Evolutionary conservation across 352 stramenopile genomes (phyloP).

Genomic region (Phytophthora macrochlamydospora): DNA sequence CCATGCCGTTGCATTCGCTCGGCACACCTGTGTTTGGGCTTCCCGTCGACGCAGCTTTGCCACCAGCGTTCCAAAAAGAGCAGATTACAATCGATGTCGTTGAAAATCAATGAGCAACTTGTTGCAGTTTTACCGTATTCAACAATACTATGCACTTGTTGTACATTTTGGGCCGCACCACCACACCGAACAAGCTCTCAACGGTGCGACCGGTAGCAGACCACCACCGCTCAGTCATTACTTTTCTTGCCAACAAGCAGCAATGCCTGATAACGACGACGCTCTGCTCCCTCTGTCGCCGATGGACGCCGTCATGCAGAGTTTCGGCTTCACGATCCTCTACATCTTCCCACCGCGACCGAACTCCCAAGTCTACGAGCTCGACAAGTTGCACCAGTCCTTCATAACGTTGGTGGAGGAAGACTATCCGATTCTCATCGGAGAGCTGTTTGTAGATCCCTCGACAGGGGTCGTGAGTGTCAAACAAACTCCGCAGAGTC

Average conservation of each 20-base stretch:
- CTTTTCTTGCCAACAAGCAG: neutral
- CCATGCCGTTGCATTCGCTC: too few species aligned
- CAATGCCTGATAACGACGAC: neutral
- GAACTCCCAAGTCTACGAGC: slow-evolving; percentile 28
- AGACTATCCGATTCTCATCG: slow-evolving; percentile 51
- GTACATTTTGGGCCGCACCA: neutral
- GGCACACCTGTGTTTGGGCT: too few species aligned
- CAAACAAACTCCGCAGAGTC: slow-evolving; percentile 17
- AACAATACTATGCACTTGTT: neutral
- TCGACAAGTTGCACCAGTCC: slow-evolving; percentile 30
- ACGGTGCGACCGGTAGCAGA: neutral
- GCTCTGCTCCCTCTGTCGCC: slow-evolving; percentile 38
- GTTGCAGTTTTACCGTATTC: neutral
- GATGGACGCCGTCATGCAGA: slow-evolving; percentile 54
- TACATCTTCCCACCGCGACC: slow-evolving; percentile 45
- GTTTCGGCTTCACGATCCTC: slow-evolving; percentile 45
- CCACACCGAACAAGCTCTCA: neutral
- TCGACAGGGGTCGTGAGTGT: slow-evolving; percentile 36
- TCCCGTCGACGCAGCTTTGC: too few species aligned
- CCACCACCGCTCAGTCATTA: neutral
- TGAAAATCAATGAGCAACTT: too few species aligned
- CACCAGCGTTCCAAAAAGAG: too few species aligned
- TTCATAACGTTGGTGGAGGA: slow-evolving; percentile 39
- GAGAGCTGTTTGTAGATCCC: slow-evolving; percentile 29
- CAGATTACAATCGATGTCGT: too few species aligned